Percentiles rank a stretch among this genome's conserved stretches.
Evolutionary conservation across 2,329 filamentous ascomycete genomes (phyloP).

Genomic region (Phoma sp.): DNA sequence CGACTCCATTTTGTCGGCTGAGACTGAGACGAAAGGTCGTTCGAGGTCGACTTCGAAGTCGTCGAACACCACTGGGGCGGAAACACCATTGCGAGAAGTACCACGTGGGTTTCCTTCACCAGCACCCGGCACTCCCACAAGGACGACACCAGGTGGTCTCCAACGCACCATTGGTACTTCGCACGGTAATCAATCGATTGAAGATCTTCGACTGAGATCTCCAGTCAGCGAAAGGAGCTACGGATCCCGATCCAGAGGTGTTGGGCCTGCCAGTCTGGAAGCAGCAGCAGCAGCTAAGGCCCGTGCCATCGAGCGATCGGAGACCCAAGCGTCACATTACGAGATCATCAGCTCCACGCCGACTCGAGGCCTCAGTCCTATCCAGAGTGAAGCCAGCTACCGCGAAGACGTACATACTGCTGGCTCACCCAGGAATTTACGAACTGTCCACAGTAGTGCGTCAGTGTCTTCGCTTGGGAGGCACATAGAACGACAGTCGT

Average conservation of each 20-base stretch:
- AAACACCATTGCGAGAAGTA: conserved; percentile 67
- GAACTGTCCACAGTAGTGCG: conserved; percentile 52
- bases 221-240: conserved; percentile 54
- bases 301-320: conserved; percentile 42
- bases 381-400: conserved; percentile 90
- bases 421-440: conserved; percentile 52
- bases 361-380: conserved; percentile 77
- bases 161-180: conserved; percentile 69
- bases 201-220: conserved; percentile 56
- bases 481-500: conserved; percentile 58
- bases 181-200: conserved; percentile 64
- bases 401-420: conserved; percentile 31
- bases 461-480: conserved; percentile 69
- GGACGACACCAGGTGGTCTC: conserved; percentile 63
- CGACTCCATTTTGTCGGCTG: conserved; percentile 83
- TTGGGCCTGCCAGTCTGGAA: conserved; percentile 29
- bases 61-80: conserved; percentile 56
- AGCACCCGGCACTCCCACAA: conserved; percentile 65
- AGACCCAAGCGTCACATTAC: conserved; percentile 45
- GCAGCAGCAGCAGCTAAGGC: conserved; percentile 48
- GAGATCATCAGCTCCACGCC: conserved; percentile 43
- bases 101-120: conserved; percentile 65
- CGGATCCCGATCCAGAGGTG: conserved; percentile 39
- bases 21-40: conserved; percentile 65
- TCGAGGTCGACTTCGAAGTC: conserved; percentile 67